These are phyloP conservation scores for Ophiosphaerella narmari DNA, from an alignment of 2,329 filamentous ascomycete genomes.

Conservation along the genomic window DNA sequence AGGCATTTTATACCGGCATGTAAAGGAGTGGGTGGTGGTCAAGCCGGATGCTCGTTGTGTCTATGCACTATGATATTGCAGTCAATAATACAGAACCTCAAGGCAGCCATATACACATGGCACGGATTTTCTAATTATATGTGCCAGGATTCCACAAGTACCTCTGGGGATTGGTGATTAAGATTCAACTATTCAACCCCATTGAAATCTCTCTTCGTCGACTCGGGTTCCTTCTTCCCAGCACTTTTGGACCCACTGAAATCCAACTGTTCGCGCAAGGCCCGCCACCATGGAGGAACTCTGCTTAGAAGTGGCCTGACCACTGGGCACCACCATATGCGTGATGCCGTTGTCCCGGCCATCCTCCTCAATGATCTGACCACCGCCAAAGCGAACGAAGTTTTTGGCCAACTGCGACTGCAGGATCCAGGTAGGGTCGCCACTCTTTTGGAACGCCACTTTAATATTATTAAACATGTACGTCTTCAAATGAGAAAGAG, in stretches of 20 bases:
- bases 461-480: conserved; percentile 39
- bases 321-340: conserved; percentile 67
- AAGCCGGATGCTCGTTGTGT: too few relatives aligned
- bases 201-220: conserved; percentile 64
- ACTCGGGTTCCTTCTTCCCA: conserved; percentile 79
- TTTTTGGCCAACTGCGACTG: conserved; percentile 56
- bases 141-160: too few relatives aligned
- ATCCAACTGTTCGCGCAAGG: conserved; percentile 71
- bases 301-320: conserved; percentile 54
- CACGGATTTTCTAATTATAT: too few relatives aligned
- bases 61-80: too few relatives aligned
- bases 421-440: conserved; percentile 15
- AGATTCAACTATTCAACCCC: conserved; percentile 35
- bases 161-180: too few relatives aligned
- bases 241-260: conserved; percentile 76
- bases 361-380: conserved; percentile 55
- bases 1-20: too few relatives aligned
- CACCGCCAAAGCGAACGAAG: conserved; percentile 72
- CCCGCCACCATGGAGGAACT: conserved; percentile 44
- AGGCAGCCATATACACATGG: too few relatives aligned
- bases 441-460: conserved; percentile 18
- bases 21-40: too few relatives aligned
- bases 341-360: conserved; percentile 64
- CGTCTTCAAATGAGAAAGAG: conserved; percentile 30
- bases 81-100: too few relatives aligned